Conservation (phyloP, 2,329 filamentous ascomycete species). For the Magnaporthales sp. region DNA sequence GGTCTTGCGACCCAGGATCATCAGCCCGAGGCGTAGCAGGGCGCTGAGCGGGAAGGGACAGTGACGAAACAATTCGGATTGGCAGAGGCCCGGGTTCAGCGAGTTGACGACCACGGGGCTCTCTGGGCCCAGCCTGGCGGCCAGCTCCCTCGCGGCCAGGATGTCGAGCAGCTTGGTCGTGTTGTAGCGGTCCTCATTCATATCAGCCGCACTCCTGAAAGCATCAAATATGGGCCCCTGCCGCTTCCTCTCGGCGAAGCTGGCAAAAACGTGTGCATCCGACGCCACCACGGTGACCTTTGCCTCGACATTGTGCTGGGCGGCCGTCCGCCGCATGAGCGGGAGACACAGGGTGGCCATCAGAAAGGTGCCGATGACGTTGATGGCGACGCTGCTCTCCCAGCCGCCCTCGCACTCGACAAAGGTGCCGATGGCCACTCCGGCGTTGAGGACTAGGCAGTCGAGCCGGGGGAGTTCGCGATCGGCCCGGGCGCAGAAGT, state of each 20-base stretch:
- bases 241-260: slow-evolving; percentile 22
- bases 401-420: slow-evolving; percentile 24
- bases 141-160: slow-evolving; percentile 23
- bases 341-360: slow-evolving; percentile 34
- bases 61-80: slow-evolving; percentile 27
- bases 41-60: slow-evolving; percentile 19
- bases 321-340: slow-evolving; percentile 25
- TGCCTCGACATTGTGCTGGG: slow-evolving; percentile 22
- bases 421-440: slow-evolving; percentile 14
- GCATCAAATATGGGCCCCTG: slow-evolving; percentile 22
- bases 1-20: slow-evolving; percentile 23
- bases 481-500: slow-evolving; percentile 25
- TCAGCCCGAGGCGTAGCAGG: slow-evolving; percentile 9
- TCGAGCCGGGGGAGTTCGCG: slow-evolving; percentile 30
- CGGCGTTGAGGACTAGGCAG: slow-evolving; percentile 32
- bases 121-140: slow-evolving; percentile 17
- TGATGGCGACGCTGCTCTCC: slow-evolving; percentile 34
- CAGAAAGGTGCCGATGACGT: slow-evolving; percentile 37
- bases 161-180: slow-evolving; percentile 25
- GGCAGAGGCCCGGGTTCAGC: slow-evolving; percentile 31
- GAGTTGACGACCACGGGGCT: slow-evolving; percentile 27
- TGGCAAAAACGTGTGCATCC: slow-evolving; percentile 23
- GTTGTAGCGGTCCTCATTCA: slow-evolving; percentile 24
- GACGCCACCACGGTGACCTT: slow-evolving; percentile 30
- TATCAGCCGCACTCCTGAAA: slow-evolving; percentile 18